Evolutionary conservation across 1,284 basidiomycete species (phyloP).

Genomic region (Cryptococcus amylolentus): DNA sequence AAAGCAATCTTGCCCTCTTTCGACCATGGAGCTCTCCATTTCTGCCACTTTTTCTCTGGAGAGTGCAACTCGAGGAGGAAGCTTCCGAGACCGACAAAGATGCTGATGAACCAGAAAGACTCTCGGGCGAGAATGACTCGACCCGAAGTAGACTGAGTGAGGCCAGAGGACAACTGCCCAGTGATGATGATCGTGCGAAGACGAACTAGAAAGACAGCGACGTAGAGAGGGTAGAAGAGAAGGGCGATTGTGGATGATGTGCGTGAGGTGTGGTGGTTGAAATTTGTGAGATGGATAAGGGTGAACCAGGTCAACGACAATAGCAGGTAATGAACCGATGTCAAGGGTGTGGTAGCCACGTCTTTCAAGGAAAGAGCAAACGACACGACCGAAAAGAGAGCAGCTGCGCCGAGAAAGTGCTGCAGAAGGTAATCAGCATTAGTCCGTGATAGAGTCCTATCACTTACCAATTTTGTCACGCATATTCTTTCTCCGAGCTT

Average conservation of each 20-base stretch:
- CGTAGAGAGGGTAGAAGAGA: constrained; percentile 77
- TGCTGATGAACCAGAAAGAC: constrained; percentile 49
- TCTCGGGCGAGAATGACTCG: constrained; percentile 36
- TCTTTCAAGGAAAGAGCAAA: constrained; percentile 51
- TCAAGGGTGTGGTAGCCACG: constrained; percentile 17
- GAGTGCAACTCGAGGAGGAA: constrained; percentile 70
- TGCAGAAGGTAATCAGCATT: constrained; percentile 36
- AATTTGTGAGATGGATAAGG: constrained; percentile 40
- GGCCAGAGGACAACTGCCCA: constrained; percentile 25
- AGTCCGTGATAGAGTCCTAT: constrained; percentile 18
- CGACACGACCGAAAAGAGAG: constrained; percentile 56
- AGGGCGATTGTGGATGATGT: constrained; percentile 73
- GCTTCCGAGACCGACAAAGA: constrained; percentile 57
- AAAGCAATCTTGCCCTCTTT: constrained; percentile 35
- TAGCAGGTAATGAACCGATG: constrained; percentile 31
- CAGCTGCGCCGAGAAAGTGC: constrained; percentile 41
- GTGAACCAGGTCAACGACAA: constrained; percentile 37
- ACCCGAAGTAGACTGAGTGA: constrained; percentile 23
- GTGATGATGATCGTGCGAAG: constrained; percentile 58
- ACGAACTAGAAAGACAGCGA: constrained; percentile 58
- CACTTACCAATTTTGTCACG: constrained; percentile 64
- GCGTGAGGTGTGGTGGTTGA: constrained; percentile 74
- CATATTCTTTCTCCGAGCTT: constrained; percentile 56
- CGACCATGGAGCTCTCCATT: constrained; percentile 18
- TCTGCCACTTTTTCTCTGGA: constrained; percentile 56